Base-by-base conservation (phyloP, 169 alveolate genomes). In the Neospora caninum region DNA sequence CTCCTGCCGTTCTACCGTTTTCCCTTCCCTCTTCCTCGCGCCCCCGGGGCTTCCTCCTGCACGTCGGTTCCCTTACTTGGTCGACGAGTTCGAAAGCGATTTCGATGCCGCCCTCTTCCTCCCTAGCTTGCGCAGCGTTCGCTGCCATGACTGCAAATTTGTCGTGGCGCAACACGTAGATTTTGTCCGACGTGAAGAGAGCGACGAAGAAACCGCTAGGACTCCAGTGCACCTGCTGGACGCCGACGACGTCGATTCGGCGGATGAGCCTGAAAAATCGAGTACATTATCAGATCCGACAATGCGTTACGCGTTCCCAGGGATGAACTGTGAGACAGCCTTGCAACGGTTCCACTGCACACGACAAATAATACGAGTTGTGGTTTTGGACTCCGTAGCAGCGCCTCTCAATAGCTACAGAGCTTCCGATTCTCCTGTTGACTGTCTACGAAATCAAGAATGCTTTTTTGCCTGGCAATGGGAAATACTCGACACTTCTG, bases 81-180 rank as follows among this genome's bases (percentile, higher is more conserved):
- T 96, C 97, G 25, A 95, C 80, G 67, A 97, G 96, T 41, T 97
- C 98, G 95, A 98, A 98, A 20, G 99, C 99, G n/a, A 97, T 98
- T 80, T 97, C 98, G 53, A 96, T 94, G 58, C 99, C 99, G 80
- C 97, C 99, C 41, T 96, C 95, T 93, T 86, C 94, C 89, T 64
- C 88, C 10, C 36, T 88, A 84, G 87, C 95, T 93, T 92, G 82
- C 45, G 89, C 84, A 25, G 96, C 91, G 80, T 95, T 29, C 34
- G 94, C 95, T 64, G 96, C 95, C 88, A 97, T 97, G 2, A 97
- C 97, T 53, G 95, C 86, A 70, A 96, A 97, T 94, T 94, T 96
- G 92, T 97, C 96, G 87, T 95, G 98, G 87, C 96, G 94, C 53
- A 98, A 97, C 45, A 98, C 88, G 95, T 97, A 98, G 27, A 83